Percentiles rank a stretch among this genome's conserved stretches.
Evolutionary conservation across 371 early-diverging fungal species (phyloP).

Genomic region (Entomophthora muscae): DNA sequence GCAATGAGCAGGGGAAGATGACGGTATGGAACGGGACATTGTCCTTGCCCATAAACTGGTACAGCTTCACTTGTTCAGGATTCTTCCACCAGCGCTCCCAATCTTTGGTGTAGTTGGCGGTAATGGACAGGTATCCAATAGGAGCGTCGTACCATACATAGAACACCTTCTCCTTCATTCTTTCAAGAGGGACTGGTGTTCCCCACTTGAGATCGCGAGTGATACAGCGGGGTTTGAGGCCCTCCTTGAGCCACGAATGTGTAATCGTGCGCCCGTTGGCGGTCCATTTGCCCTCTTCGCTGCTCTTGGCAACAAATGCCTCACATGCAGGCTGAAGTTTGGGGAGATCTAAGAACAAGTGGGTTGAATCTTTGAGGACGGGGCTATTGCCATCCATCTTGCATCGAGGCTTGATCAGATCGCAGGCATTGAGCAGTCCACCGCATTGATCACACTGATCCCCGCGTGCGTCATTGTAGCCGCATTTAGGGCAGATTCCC

Average conservation of each 20-base stretch:
- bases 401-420: constrained; percentile 92
- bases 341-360: constrained; percentile 85
- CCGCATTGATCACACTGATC: constrained; percentile 99
- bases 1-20: constrained; percentile 87
- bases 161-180: constrained; percentile 91
- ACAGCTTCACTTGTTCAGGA: constrained; percentile 82
- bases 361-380: constrained; percentile 68
- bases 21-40: constrained; percentile 99
- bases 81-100: constrained; percentile 99
- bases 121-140: constrained; percentile 95
- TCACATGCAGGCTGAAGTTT: constrained; percentile 57
- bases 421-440: constrained; percentile 73
- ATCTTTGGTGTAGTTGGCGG: constrained; percentile 80
- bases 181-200: constrained; percentile 87
- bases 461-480: constrained; percentile 92
- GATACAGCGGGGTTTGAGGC: constrained; percentile 92
- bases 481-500: constrained; percentile 90
- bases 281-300: constrained; percentile 67
- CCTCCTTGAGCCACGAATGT: constrained; percentile 92
- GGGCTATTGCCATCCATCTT: constrained; percentile 78
- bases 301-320: constrained; percentile 50
- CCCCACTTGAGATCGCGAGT: constrained; percentile 99
- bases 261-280: constrained; percentile 85
- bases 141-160: constrained; percentile 99
- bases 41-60: constrained; percentile 99